Base-by-base conservation (phyloP, 1,139 yeast genomes). In the Taphrina sp. region DNA sequence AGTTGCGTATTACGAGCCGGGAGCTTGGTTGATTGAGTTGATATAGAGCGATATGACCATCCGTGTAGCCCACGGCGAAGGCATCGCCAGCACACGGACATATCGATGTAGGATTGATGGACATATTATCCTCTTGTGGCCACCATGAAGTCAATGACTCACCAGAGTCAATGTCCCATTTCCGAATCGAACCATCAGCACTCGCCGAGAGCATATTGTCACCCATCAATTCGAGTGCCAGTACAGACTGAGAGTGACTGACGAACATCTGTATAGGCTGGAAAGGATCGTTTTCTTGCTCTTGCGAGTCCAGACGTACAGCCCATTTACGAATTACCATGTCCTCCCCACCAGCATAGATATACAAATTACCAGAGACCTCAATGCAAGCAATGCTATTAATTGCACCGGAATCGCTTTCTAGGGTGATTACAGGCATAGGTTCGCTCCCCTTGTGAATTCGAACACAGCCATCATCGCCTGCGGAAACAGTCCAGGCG, bases 261-360 rank as follows among this genome's bases (percentile, higher is more conserved):
- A 23, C 31, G 19, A 43, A 43, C 14, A 31, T 26, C 2, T 26
- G 23, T 10, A 23, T 5, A 2, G 45, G 45, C 8, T n/a, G 8
- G 3, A 24, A 26, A 7, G 12, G 17, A 23, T 26, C 23, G 8
- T 20, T 14, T 5, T 24, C 5, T 23, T 41, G n/a, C 19, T 14
- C 14, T 2, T n/a, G n/a, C n/a, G 10, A 24, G 5, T 12, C n/a
- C 23, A 33, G 23, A 29, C 22, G 4, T 19, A 43, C 16, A 16
- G 5, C 36, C 47, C 47, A 43, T 29, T 31, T 43, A 5, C 47
- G 26, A 5, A 43, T 43, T 10, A 43, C 38, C 38, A 20, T 33
- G 20, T 43, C 47, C 3, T 33, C 38, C 28, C 47, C 38, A n/a
- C 29, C 47, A 20, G 38, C 31, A 22, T 43, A 43, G 1, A 41